Evolutionary conservation across 2,329 filamentous ascomycete genomes (phyloP).

Genomic region (Sclerotinia spermophila): DNA sequence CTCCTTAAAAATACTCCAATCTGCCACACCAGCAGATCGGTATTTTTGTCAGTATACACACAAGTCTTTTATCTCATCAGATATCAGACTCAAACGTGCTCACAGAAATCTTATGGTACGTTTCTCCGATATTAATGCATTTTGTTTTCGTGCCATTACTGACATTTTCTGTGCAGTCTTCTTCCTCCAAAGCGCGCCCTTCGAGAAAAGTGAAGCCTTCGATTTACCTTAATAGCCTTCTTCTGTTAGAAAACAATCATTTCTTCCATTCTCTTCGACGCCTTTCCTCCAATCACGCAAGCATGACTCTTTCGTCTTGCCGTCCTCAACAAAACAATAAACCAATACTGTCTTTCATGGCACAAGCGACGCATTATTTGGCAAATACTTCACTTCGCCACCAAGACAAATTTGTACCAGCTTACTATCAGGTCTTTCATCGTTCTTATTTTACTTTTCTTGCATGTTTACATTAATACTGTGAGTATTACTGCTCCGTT

Average conservation of each 20-base stretch:
- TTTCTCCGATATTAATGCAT: not conserved
- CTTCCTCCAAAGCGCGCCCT: not conserved
- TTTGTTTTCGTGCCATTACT: not conserved
- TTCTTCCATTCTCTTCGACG: not conserved
- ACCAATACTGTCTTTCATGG: too few relatives aligned
- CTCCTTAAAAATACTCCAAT: not conserved
- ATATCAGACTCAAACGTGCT: not conserved
- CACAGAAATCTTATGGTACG: not conserved
- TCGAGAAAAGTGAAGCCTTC: not conserved
- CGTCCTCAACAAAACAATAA: not conserved
- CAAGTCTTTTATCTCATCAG: not conserved
- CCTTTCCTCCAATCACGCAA: not conserved
- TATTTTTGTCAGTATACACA: not conserved
- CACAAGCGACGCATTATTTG: too few relatives aligned
- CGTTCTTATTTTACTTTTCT: not conserved
- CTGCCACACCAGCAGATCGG: not conserved
- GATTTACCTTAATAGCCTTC: not conserved
- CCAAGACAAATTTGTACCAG: too few relatives aligned
- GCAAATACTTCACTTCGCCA: not conserved
- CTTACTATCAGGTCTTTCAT: not conserved
- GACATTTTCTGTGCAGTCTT: not conserved
- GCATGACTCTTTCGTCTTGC: not conserved
- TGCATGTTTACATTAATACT: not conserved
- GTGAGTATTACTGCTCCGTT: not conserved
- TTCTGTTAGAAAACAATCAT: not conserved